These are phyloP conservation scores for Eleusine coracana DNA, from an alignment of 176 grass and related monocot species.

Conservation along the genomic window DNA sequence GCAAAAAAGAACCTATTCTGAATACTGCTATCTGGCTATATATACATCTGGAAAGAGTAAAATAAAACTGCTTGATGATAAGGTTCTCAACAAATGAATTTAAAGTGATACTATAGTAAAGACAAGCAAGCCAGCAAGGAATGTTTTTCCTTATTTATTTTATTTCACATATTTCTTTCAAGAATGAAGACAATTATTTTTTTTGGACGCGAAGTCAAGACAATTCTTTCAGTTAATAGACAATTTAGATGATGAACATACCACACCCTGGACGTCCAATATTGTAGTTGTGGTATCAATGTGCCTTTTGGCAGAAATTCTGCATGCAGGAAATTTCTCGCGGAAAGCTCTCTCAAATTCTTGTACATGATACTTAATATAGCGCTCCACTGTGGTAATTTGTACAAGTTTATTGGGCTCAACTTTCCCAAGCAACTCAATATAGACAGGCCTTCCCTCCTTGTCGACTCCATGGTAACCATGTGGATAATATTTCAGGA, in stretches of 20 bases:
- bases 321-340: slow-evolving; percentile 95
- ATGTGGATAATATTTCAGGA: slow-evolving; percentile 88
- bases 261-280: slow-evolving; percentile 97
- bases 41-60: not conserved
- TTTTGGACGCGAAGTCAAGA: too few species aligned
- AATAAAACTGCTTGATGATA: not conserved
- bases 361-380: slow-evolving; percentile 95
- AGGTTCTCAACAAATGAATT: slow-evolving; percentile 16
- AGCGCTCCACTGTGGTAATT: slow-evolving; percentile 84
- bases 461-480: slow-evolving; percentile 96
- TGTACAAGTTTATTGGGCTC: slow-evolving; percentile 92
- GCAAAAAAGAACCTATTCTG: not conserved
- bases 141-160: slow-evolving; percentile 2
- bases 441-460: slow-evolving; percentile 94
- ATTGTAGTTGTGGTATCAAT: slow-evolving; percentile 92
- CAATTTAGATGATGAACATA: slow-evolving; percentile 48
- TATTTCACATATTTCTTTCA: slow-evolving; percentile 19
- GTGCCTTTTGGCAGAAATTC: slow-evolving; percentile 88
- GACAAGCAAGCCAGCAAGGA: not conserved
- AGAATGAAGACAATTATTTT: slow-evolving; percentile 5
- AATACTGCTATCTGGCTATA: slow-evolving; percentile 10
- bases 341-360: slow-evolving; percentile 92
- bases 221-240: slow-evolving; percentile 27
- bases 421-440: slow-evolving; percentile 93
- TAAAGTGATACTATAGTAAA: slow-evolving; percentile 8